Percentiles rank a stretch among this genome's conserved stretches.
Evolutionary conservation across 106 monocot species (phyloP).

Genomic region (Platanthera guangdongensis): DNA sequence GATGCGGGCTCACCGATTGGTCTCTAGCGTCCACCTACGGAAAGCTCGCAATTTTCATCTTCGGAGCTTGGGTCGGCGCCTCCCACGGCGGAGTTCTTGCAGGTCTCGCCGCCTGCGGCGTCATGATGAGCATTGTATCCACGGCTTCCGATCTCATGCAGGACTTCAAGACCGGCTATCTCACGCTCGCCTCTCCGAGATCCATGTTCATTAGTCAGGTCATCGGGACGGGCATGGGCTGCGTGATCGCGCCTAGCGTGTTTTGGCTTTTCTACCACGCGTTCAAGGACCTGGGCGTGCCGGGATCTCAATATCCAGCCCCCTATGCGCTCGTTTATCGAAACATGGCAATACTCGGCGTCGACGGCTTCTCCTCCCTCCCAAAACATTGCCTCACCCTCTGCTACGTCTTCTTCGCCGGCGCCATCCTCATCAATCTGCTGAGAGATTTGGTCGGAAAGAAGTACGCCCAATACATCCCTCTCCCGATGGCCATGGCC

Average conservation of each 20-base stretch:
- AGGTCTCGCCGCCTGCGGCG: slow-evolving; percentile 44
- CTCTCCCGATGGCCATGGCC: slow-evolving; percentile 25
- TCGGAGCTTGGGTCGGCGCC: slow-evolving; percentile 39
- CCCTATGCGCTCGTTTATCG: slow-evolving; percentile 39
- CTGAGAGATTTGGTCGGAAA: slow-evolving; percentile 11
- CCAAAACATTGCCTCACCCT: slow-evolving; percentile 24
- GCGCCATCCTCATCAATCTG: slow-evolving; percentile 14
- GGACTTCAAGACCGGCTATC: slow-evolving; percentile 47
- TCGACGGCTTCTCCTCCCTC: slow-evolving; percentile 15
- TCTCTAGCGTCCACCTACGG: slow-evolving; percentile 50
- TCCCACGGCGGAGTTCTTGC: slow-evolving; percentile 34
- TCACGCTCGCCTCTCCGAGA: slow-evolving; percentile 49
- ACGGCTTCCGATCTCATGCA: slow-evolving; percentile 56
- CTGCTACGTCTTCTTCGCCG: slow-evolving; percentile 18
- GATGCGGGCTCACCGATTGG: slow-evolving; percentile 44
- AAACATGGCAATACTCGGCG: slow-evolving; percentile 41
- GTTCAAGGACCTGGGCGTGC: slow-evolving; percentile 19
- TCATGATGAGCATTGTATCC: slow-evolving; percentile 36
- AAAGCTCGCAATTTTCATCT: slow-evolving; percentile 46
- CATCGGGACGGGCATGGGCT: slow-evolving; percentile 59
- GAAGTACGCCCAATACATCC: slow-evolving; percentile 14
- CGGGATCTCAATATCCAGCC: slow-evolving; percentile 19
- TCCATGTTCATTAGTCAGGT: slow-evolving; percentile 57
- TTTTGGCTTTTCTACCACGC: slow-evolving; percentile 51
- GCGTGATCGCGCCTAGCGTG: slow-evolving; percentile 35